Conservation (phyloP, 768 basidiomycete genomes). For the Naganishia antarctica region DNA sequence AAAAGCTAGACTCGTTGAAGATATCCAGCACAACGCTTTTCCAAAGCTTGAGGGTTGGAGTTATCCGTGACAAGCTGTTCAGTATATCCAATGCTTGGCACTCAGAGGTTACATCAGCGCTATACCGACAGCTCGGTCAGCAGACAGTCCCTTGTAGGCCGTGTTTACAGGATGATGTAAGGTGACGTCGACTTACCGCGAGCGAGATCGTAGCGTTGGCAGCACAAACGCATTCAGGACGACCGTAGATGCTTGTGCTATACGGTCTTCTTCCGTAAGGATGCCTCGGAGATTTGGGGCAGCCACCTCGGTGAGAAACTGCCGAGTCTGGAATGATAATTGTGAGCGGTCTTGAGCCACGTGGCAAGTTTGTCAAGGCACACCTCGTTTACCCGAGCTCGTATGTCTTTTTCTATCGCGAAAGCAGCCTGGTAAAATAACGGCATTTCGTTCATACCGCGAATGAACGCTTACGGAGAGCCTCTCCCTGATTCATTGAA, state of each 20-base stretch:
- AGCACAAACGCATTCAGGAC: conserved; percentile 6
- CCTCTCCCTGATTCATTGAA: not conserved
- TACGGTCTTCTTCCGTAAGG: conserved; percentile 22
- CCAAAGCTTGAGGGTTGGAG: conserved; percentile 78
- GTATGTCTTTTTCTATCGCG: not conserved
- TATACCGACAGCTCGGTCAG: too few species aligned
- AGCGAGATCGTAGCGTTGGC: not conserved
- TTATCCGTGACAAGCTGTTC: conserved; percentile 56
- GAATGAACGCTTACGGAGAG: not conserved
- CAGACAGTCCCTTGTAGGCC: too few species aligned
- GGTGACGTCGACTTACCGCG: conserved; percentile 16
- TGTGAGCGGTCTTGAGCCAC: not conserved
- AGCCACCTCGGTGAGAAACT: conserved; percentile 1
- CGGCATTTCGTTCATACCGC: not conserved
- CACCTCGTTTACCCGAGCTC: not conserved
- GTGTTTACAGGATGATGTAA: too few species aligned
- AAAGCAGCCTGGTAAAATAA: too few species aligned
- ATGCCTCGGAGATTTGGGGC: conserved; percentile 17
- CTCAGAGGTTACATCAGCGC: not conserved
- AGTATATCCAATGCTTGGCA: conserved; percentile 1
- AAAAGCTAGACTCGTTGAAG: conserved; percentile 70
- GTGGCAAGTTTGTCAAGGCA: not conserved
- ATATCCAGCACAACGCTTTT: conserved; percentile 70
- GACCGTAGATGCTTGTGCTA: not conserved
- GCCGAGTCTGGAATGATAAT: conserved; percentile 2